Evolutionary conservation across 345 rosid species (phyloP).

Genomic region (Noccaea caerulescens): DNA sequence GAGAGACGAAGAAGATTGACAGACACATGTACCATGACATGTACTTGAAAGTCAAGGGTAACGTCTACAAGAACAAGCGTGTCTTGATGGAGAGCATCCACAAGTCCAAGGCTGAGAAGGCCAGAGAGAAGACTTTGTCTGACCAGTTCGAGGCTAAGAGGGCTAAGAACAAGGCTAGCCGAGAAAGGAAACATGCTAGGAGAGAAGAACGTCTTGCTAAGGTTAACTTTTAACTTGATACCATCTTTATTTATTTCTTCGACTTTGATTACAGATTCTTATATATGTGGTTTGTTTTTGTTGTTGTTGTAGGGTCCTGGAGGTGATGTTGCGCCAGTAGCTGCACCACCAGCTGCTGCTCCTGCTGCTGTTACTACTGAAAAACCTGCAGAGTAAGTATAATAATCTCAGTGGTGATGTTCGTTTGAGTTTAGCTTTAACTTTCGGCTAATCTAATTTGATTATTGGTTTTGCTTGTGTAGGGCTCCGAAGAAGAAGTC

Average conservation of each 20-base stretch:
- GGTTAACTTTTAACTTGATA: not conserved
- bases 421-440: not conserved
- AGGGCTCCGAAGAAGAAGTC: conserved; percentile 46
- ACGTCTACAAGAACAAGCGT: conserved; percentile 83
- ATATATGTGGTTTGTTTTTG: not conserved
- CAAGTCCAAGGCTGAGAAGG: conserved; percentile 50
- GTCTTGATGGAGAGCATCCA: conserved; percentile 71
- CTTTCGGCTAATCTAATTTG: not conserved
- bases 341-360: conserved; percentile 35
- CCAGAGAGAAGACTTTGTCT: conserved; percentile 48
- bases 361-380: conserved; percentile 3
- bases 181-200: conserved; percentile 48
- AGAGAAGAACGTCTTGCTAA: conserved; percentile 48
- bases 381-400: conserved; percentile 35
- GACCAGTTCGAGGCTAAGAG: conserved; percentile 51
- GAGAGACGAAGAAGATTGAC: conserved; percentile 83
- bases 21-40: conserved; percentile 89
- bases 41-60: conserved; percentile 86
- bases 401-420: not conserved
- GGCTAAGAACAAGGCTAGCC: conserved; percentile 50
- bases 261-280: not conserved
- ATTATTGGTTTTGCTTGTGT: not conserved
- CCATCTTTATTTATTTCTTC: too few relatives aligned
- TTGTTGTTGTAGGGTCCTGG: conserved; percentile 38
- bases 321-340: conserved; percentile 36